phyloP scores from a whole-genome alignment of 192 early-diverging fungal genomes.

The Lobosporangium transversale region DNA sequence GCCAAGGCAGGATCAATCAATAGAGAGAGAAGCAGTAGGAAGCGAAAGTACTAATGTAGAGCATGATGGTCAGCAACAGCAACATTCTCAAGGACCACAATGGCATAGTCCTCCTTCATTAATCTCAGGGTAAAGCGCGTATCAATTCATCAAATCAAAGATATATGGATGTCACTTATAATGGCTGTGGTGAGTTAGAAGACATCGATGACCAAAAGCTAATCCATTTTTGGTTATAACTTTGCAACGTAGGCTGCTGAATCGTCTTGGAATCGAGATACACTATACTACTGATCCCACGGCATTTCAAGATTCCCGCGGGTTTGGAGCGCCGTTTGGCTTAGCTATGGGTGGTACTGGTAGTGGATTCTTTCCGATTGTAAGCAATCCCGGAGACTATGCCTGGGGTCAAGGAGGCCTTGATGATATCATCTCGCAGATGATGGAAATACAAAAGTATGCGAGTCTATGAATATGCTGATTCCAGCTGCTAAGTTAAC shows the following conservation, averaged over 20 bases:
- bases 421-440: slow-evolving; percentile 89
- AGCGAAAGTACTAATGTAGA: too few relatives aligned
- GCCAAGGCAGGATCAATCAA: not conserved
- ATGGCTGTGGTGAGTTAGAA: too few relatives aligned
- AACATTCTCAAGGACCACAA: slow-evolving; percentile 1
- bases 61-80: not conserved
- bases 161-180: too few relatives aligned
- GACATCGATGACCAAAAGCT: too few relatives aligned
- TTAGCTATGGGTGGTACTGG: slow-evolving; percentile 7
- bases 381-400: slow-evolving; percentile 79
- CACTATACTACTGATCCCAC: slow-evolving; percentile 32
- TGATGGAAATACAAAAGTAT: slow-evolving; percentile 80
- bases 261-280: slow-evolving; percentile 29
- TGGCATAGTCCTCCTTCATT: slow-evolving; percentile 28
- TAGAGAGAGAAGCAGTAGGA: not conserved
- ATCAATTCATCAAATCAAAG: too few relatives aligned
- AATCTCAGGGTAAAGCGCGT: slow-evolving; percentile 17
- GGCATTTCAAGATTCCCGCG: slow-evolving; percentile 15
- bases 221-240: not conserved
- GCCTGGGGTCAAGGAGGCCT: slow-evolving; percentile 83
- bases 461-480: too few relatives aligned
- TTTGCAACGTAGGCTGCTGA: slow-evolving; percentile 17
- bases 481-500: too few relatives aligned
- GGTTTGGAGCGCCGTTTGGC: slow-evolving; percentile 13
- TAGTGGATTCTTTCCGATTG: slow-evolving; percentile 34